Evolutionary conservation across 345 rosid species (phyloP), one percentile per base, ranked within the genome.

Genomic region (Heritiera littoralis): DNA sequence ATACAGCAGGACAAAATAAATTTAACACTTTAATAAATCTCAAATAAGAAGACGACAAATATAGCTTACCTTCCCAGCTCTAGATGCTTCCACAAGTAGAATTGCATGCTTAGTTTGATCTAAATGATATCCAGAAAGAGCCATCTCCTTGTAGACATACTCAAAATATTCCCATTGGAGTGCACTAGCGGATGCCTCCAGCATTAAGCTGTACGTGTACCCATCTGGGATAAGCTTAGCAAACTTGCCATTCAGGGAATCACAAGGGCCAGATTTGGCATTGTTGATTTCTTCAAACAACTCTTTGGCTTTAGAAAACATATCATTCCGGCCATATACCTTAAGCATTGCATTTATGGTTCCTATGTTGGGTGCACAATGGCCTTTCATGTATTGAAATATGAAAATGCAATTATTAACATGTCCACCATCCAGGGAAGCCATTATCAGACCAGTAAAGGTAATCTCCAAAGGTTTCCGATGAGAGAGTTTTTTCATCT

Each of bases 141-240:
- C 71, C 98, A 92, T 93, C 65, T 84, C 90, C 86, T 86, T 91
- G 85, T 95, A 95, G 66, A 93, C 92, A 81, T 85, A 86, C 82
- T 95, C 98, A 80, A 93, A 93, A 83, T 90, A 93, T 71, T 95
- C 99, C 99, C 98, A 93, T 58, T 91, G 95, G 65, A 87, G 94
- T 17, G 97, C 90, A 61, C 84, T 81, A 59, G 96, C 92, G 59
- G 97, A 92, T 83, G 94, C 94, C 86, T 89, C 95, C 48, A 95
- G 97, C 99, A 95, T 93, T 55, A 89, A 81, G 73, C 89, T 86
- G 80, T 86, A 93, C 1, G 98, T 93, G 85, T 85, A 95, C 81
- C 81, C 86, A 78, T 95, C 90, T 45, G 98, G 94, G 48, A 80
- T 78, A 58, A 89, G 80, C 51, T 75, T 1, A 76, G 80, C 74